Evolutionary conservation across 371 early-diverging fungal species (phyloP).

Genomic region (Blakeslea trispora): DNA sequence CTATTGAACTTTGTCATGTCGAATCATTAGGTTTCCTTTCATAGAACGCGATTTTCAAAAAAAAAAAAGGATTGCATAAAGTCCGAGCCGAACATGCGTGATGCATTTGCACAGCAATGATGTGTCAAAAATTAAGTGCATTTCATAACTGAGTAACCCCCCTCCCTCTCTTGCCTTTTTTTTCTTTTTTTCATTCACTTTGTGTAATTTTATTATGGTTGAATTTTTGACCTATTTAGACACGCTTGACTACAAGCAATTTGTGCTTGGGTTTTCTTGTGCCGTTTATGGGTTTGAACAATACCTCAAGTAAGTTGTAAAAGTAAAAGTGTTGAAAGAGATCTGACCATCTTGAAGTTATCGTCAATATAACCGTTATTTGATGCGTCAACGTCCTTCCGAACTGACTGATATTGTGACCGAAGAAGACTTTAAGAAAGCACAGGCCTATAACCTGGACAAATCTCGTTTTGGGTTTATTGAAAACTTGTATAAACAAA

Average conservation of each 20-base stretch:
- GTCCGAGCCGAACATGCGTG: no score
- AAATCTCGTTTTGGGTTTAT: conserved; percentile 83
- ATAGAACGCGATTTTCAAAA: no score
- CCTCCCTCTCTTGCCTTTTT: background rate
- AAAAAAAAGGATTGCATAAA: no score
- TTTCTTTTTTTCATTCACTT: background rate
- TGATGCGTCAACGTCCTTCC: conserved; percentile 64
- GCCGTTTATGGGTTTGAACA: conserved; percentile 67
- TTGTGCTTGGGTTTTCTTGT: conserved; percentile 71
- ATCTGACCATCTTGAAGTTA: conserved; percentile 40
- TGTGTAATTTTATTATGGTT: conserved; percentile 10
- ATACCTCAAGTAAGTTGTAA: conserved; percentile 61
- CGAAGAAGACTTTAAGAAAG: conserved; percentile 77
- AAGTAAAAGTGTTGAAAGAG: background rate
- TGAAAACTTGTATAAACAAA: conserved; percentile 55
- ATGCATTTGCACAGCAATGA: no score
- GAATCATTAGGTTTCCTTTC: no score
- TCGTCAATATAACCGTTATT: conserved; percentile 77
- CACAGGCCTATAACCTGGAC: conserved; percentile 86
- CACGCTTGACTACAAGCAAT: conserved; percentile 68
- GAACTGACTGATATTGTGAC: conserved; percentile 68
- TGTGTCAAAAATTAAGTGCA: no score
- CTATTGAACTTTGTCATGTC: no score
- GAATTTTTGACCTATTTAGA: conserved; percentile 28
- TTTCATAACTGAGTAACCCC: no score